Evolutionary conservation across 1,284 basidiomycete genomes (phyloP), one percentile per base, ranked within the genome.

Genomic region (Trichosporon asahii): DNA sequence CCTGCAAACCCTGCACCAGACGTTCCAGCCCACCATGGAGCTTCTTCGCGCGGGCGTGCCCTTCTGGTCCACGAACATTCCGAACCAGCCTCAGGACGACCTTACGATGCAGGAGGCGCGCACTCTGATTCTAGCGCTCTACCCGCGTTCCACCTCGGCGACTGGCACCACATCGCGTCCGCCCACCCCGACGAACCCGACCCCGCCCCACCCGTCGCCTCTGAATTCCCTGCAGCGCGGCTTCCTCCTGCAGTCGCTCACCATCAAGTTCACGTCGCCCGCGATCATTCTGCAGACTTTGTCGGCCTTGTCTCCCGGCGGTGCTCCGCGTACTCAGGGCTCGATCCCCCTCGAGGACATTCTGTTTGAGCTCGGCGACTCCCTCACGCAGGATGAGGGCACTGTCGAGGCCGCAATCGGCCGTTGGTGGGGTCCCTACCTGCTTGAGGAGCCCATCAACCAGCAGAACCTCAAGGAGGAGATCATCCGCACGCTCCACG

Each of bases 291-390:
- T 82, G 18, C 83, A 83, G 75, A 78, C 81, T 5, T 73, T 84
- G 15, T 79, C 79, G 65, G 78, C 78, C 2, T 71, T 84, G 25
- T 77, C 79, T 23, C 79, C 84, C 35, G 79, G 81, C 63, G 80
- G 83, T 49, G 77, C 79, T 18, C 78, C 80, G 1, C 70, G 80
- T 65, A 71, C 75, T 1, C 78, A 73, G 1, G 75, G 76, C 4
- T 68, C 77, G 21, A 80, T 83, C 12, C 78, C 80, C 5, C 76
- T 85, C 8, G 79, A 82, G 65, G 81, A 84, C 64, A 77, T 84
- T 29, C 71, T 85, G 44, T 80, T 84, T 70, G 84, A 85, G 76
- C 76, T 85, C 33, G 83, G 83, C 18, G 83, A 85, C 44, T 74
- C 70, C 2, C 73, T 83, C 67, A 84, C 83, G 2, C 76, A 78